Conservation (phyloP, 163 green algal species). For the Coccomyxa subellipsoidea region DNA sequence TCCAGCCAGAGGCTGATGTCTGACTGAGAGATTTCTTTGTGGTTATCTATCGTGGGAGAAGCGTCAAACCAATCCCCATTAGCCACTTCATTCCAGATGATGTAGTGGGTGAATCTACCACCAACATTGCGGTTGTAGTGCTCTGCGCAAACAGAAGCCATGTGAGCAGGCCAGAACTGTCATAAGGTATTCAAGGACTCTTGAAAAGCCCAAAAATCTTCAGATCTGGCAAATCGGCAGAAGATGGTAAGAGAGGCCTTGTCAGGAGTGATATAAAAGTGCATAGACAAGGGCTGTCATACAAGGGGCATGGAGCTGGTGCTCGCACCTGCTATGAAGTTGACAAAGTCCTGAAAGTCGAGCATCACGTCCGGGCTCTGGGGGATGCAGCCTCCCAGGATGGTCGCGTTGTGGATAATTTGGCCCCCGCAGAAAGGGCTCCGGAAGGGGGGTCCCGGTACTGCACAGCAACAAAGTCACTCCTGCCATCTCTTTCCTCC, state of each 20-base stretch:
- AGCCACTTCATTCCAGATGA: constrained; percentile 16
- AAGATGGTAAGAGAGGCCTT: no score
- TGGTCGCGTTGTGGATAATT: not conserved
- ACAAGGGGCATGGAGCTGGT: not conserved
- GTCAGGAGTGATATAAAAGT: no score
- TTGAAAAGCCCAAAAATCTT: no score
- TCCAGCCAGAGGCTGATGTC: not conserved
- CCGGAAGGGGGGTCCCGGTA: not conserved
- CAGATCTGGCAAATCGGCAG: no score
- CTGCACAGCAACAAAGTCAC: not conserved
- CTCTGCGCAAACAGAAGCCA: constrained; percentile 3
- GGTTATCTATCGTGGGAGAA: not conserved
- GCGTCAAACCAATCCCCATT: constrained; percentile 2
- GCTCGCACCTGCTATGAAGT: constrained; percentile 6
- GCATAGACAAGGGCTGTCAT: not conserved
- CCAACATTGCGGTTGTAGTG: not conserved
- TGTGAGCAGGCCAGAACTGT: no score
- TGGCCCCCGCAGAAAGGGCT: not conserved
- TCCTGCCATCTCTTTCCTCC: no score
- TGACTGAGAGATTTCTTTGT: not conserved
- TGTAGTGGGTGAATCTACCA: constrained; percentile 6
- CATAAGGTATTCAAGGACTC: no score
- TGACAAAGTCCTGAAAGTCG: constrained; percentile 6
- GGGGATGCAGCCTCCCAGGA: not conserved
- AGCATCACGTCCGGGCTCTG: not conserved